A percentile compares a stretch with the other conserved stretches of the same genome.
Evolutionary conservation across 495 filamentous ascomycete species (phyloP).

Genomic region (Chaetomium tenue): DNA sequence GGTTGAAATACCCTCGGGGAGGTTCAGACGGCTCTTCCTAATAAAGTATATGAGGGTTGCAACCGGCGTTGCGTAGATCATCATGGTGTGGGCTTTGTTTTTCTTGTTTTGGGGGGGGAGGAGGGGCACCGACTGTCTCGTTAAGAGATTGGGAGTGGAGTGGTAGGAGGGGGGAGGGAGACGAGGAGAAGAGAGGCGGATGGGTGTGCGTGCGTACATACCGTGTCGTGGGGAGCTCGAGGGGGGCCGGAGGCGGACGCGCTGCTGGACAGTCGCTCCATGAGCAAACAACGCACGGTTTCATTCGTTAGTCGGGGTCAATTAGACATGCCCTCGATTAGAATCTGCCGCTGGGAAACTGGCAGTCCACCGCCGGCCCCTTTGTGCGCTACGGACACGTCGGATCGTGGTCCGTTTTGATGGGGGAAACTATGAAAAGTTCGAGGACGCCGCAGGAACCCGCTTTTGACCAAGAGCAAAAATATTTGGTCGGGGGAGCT

Average conservation of each 20-base stretch:
- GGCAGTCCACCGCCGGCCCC: neutral
- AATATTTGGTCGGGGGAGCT: slow-evolving; percentile 1
- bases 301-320: neutral
- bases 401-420: neutral
- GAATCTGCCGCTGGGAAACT: neutral
- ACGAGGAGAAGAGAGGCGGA: neutral
- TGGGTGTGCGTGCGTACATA: neutral
- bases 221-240: neutral
- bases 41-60: slow-evolving; percentile 43
- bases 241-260: neutral
- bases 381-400: neutral
- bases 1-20: slow-evolving; percentile 16
- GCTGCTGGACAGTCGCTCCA: neutral
- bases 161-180: neutral
- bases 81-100: slow-evolving; percentile 36
- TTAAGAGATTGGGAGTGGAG: neutral
- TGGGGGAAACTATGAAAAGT: neutral
- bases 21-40: slow-evolving; percentile 58
- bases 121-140: too few species aligned
- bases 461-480: neutral
- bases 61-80: slow-evolving; percentile 51
- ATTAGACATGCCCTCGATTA: neutral
- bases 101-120: neutral
- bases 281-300: neutral
- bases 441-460: neutral